Evolutionary conservation across 805 yeast species (phyloP), one percentile per base, ranked within the genome.

Genomic region (Pichia thaimueangensis): DNA sequence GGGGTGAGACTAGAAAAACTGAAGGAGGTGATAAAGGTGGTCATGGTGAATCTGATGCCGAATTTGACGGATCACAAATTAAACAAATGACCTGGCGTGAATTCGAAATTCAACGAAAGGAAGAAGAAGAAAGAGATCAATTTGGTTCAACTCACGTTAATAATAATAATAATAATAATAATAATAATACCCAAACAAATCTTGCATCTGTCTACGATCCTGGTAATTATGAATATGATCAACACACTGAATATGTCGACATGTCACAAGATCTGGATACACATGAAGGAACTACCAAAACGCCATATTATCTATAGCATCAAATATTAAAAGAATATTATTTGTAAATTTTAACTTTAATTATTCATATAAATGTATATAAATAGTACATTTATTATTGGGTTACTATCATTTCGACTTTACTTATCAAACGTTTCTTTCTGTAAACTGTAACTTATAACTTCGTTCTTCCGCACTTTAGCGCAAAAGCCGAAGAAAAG

Each of bases 81-180:
- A 76, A 76, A 39, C 89, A 91, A 91, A 86, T 82, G 71, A 73
- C 91, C 45, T 93, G 98, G 98, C 77, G 86, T 59, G 97, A 93
- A 51, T 88, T 78, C 68, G 97, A 89, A 62, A 69, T 85, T 51
- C 87, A 83, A 25, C 59, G 80, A 27, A 23, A 46, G 11, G 60
- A 57, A 4, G 25, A 45, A 25, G 47, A 45, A 7, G 17, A 23
- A 10, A 49, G 43, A 2, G 43, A 31, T 19, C 13, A 22, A 11
- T 4, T 21, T 3, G 40, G 39, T n/a, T 6, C 16, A n/a, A 30
- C 31, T 5, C 21, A 41, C 20, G 13, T 30, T 6, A 19, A 31
- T 22, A 6, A 19, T 8, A 23, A 41, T 17, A 19, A 11, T 21
- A 12, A 15, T 17, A 6, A 17, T n/a, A 29, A 29, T 16, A 15